phyloP scores from a whole-genome alignment of 2,329 filamentous ascomycete species.

The Exophiala sp. region DNA sequence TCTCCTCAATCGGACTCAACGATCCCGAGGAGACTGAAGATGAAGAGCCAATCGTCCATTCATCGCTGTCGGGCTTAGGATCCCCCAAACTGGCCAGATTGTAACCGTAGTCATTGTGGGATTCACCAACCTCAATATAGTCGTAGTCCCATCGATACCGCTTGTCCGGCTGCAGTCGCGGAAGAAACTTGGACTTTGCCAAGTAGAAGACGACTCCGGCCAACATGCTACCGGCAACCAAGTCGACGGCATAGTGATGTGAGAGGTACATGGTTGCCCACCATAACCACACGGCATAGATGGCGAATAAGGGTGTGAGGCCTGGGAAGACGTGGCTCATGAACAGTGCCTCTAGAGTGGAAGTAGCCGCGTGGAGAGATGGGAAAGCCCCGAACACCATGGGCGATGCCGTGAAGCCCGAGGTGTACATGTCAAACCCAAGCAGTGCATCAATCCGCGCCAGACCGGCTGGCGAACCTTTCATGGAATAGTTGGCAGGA shows the following conservation, averaged over 20 bases:
- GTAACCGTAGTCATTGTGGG: slow-evolving; percentile 46
- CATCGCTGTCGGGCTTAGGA: slow-evolving; percentile 64
- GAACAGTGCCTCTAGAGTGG: slow-evolving; percentile 83
- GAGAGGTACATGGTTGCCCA: slow-evolving; percentile 98
- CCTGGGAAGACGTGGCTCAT: slow-evolving; percentile 88
- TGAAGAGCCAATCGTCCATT: slow-evolving; percentile 83
- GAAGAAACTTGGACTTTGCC: slow-evolving; percentile 71
- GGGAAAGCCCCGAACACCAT: slow-evolving; percentile 94
- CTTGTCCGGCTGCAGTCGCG: slow-evolving; percentile 77
- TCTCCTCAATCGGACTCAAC: slow-evolving; percentile 57
- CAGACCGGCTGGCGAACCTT: slow-evolving; percentile 80
- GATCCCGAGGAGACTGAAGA: slow-evolving; percentile 65
- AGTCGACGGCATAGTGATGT: slow-evolving; percentile 92
- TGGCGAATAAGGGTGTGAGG: slow-evolving; percentile 70
- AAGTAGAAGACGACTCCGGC: slow-evolving; percentile 77
- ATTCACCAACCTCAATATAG: slow-evolving; percentile 77
- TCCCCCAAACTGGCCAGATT: slow-evolving; percentile 53
- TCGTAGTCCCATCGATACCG: slow-evolving; percentile 91
- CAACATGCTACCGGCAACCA: slow-evolving; percentile 76
- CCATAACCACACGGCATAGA: slow-evolving; percentile 90
- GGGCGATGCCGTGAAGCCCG: slow-evolving; percentile 81
- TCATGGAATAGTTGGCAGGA: slow-evolving; percentile 86
- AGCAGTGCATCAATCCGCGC: slow-evolving; percentile 85
- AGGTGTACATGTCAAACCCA: slow-evolving; percentile 87
- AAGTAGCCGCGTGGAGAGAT: slow-evolving; percentile 82